Evolutionary conservation across 2,329 filamentous ascomycete genomes (phyloP).

Genomic region (Alternaria longipes): DNA sequence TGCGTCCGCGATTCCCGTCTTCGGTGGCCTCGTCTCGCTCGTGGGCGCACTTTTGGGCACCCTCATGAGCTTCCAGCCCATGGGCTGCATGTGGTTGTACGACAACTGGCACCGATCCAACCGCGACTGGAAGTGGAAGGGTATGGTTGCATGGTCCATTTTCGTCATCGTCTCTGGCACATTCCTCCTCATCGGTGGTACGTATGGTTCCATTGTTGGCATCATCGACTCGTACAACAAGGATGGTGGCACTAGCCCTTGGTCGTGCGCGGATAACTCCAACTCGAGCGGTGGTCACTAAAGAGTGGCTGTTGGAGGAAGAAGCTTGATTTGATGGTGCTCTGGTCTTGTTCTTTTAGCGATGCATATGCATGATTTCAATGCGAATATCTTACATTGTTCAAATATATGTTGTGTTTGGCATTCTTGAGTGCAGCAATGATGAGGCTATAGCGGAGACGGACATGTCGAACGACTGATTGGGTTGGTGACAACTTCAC

Average conservation of each 20-base stretch:
- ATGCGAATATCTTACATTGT: background rate
- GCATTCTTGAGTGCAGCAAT: background rate
- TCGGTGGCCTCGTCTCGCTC: conserved; percentile 39
- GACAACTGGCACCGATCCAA: conserved; percentile 32
- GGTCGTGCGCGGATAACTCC: conserved; percentile 40
- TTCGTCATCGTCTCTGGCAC: conserved; percentile 36
- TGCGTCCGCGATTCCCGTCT: conserved; percentile 39
- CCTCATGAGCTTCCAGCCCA: conserved; percentile 39
- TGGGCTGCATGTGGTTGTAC: conserved; percentile 43
- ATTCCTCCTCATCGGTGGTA: conserved; percentile 37
- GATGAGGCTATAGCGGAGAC: no score
- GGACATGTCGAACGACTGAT: no score
- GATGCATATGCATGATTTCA: conserved; percentile 7
- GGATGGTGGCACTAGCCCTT: conserved; percentile 33
- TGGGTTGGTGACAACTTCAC: no score
- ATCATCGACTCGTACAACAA: conserved; percentile 39
- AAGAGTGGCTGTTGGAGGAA: background rate
- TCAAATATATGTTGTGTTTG: background rate
- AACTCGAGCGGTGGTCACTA: conserved; percentile 23
- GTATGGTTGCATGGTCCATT: conserved; percentile 33
- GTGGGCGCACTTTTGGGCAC: conserved; percentile 39
- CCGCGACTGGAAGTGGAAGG: conserved; percentile 26
- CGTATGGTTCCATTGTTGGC: conserved; percentile 38
- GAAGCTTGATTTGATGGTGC: background rate
- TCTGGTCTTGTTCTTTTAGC: conserved; percentile 1